These are phyloP conservation scores for Triticum urartu DNA, from an alignment of 176 grass and related monocot genomes.

Conservation along the genomic window DNA sequence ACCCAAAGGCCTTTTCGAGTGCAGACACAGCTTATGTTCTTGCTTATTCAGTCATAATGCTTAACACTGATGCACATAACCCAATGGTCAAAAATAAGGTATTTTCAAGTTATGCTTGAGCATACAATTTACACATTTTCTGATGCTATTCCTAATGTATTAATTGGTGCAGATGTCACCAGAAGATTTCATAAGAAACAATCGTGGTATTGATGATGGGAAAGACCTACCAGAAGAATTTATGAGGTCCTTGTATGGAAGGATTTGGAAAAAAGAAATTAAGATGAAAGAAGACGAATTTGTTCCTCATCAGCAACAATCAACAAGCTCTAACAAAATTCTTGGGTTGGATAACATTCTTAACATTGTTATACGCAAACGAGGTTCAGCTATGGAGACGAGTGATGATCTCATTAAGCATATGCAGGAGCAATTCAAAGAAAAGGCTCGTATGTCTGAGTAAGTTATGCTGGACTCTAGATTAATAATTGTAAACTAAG, in stretches of 20 bases:
- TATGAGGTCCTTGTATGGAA: slow-evolving; percentile 96
- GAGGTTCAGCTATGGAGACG: slow-evolving; percentile 78
- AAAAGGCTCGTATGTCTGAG: slow-evolving; percentile 98
- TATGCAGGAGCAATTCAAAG: slow-evolving; percentile 99
- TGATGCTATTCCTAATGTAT: slow-evolving; percentile 26
- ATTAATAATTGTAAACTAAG: slow-evolving; percentile 18
- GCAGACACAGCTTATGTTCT: slow-evolving; percentile 99
- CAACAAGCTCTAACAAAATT: slow-evolving; percentile 87
- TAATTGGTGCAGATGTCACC: slow-evolving; percentile 84
- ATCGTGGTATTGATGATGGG: slow-evolving; percentile 93
- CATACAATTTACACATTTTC: slow-evolving; percentile 3
- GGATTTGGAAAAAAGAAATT: slow-evolving; percentile 94
- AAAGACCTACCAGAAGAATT: slow-evolving; percentile 96
- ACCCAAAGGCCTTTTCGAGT: slow-evolving; percentile 90
- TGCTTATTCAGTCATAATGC: slow-evolving; percentile 98
- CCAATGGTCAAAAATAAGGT: slow-evolving; percentile 99
- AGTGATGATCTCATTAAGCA: slow-evolving; percentile 97
- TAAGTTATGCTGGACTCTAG: slow-evolving; percentile 45
- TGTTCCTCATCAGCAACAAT: slow-evolving; percentile 80
- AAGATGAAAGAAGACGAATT: slow-evolving; percentile 99
- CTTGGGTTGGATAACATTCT: slow-evolving; percentile 97
- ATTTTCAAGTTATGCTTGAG: slow-evolving; percentile 29
- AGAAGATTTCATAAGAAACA: slow-evolving; percentile 99
- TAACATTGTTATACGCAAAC: slow-evolving; percentile 93
- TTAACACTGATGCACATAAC: slow-evolving; percentile 98